Percentiles rank a stretch among this genome's conserved stretches.
These are phyloP conservation scores for Tephrocybe sp. DNA, from an alignment of 768 basidiomycete species.

Conservation along the genomic window DNA sequence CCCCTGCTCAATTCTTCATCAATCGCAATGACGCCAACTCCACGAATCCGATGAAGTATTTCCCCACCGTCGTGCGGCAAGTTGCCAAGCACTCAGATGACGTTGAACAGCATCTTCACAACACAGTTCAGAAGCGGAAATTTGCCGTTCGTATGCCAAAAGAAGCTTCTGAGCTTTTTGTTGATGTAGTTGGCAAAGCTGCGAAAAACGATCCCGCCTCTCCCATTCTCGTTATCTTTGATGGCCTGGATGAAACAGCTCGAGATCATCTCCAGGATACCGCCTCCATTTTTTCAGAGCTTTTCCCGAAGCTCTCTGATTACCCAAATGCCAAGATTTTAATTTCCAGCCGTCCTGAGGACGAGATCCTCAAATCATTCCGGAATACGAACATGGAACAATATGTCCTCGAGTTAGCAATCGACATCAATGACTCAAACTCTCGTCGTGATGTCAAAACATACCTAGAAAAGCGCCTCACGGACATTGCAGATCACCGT, in stretches of 20 bases:
- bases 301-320: constrained; percentile 4
- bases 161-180: constrained; percentile 16
- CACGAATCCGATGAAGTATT: constrained; percentile 14
- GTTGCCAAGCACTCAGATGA: constrained; percentile 2
- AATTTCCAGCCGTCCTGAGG: constrained; percentile 20
- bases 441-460: constrained; percentile 15
- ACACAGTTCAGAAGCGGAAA: constrained; percentile 1
- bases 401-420: constrained; percentile 11
- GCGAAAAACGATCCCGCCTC: background rate
- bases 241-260: constrained; percentile 19
- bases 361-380: constrained; percentile 16
- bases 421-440: constrained; percentile 11
- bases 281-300: constrained; percentile 11
- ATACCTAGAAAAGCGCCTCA: constrained; percentile 5
- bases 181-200: constrained; percentile 8
- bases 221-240: constrained; percentile 18
- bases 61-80: constrained; percentile 16
- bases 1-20: constrained; percentile 17
- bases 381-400: background rate
- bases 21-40: constrained; percentile 13
- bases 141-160: constrained; percentile 6
- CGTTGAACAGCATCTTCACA: constrained; percentile 7
- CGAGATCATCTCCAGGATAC: constrained; percentile 2
- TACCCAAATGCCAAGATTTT: constrained; percentile 16
- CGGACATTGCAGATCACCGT: constrained; percentile 5